Evolutionary conservation across 2,329 filamentous ascomycete genomes (phyloP), one percentile per base, ranked within the genome.

Genomic region (Escovopsis sp.): DNA sequence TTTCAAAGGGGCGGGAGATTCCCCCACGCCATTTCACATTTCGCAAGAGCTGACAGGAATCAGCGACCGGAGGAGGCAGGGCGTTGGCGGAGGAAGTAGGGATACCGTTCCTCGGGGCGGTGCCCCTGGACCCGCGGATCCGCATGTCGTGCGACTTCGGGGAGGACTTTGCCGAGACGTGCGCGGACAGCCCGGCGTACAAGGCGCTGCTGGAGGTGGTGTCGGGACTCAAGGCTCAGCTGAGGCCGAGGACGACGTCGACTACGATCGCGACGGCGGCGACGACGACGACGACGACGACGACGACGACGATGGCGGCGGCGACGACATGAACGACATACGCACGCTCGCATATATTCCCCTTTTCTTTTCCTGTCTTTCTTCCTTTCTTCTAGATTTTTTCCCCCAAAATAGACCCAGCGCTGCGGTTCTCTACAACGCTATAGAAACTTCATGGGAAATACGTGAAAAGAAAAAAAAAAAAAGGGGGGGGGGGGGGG

Each of bases 101-200:
- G 2, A 81, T 98, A 12, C 83, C 83, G 0, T 98, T 93, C 54
- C 58, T 98, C 18, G 90, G 90, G 1, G 72, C 81, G 11, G 87
- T 98, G 11, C 90, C 90, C 27, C 61, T 98, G 35, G 90, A 98
- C 51, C 88, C 90, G 4, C 68, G 88, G 42, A 94, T 98, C 45
- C 83, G 90, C 8, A 92, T 94, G 82, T 80, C 87, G 3, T 94
- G 88, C 51, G 90, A 98, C 56, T 94, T 83, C 56, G 90, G 92
- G 5, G 90, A 98, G 70, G 94, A 86, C 57, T 98, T 92, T 58
- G 82, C 96, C 51, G 87, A 96, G 51, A 79, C 76, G 17, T 98
- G 85, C 56, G 85, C 88, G 0, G 87, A 96, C 47, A 94, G 85
- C 45, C 88, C 90, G 25, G 87, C 90, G 2, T 93, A 85, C 50